These are phyloP conservation scores for Clitoria ternatea DNA, from an alignment of 306 rosid species.

Conservation along the genomic window DNA sequence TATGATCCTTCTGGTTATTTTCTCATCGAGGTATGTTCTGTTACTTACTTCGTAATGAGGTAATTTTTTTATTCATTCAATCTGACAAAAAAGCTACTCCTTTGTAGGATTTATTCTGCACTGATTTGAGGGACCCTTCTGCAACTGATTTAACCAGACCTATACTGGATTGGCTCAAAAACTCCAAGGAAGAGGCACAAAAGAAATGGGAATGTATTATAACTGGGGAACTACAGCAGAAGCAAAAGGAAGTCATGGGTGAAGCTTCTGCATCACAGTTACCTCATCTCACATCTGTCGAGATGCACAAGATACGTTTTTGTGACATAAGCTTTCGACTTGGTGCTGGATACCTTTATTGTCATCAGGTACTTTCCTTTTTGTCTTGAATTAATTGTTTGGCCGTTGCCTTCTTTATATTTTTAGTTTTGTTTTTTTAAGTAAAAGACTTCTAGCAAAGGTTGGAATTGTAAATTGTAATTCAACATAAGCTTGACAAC, in stretches of 20 bases:
- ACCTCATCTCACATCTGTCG: constrained; percentile 55
- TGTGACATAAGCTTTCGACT: constrained; percentile 67
- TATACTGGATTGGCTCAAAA: constrained; percentile 68
- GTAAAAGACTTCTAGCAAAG: background rate
- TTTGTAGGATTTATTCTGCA: constrained; percentile 71
- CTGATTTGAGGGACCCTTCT: constrained; percentile 81
- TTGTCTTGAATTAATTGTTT: background rate
- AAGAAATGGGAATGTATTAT: constrained; percentile 76
- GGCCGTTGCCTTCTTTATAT: background rate
- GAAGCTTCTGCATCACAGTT: constrained; percentile 45
- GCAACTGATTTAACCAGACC: constrained; percentile 72
- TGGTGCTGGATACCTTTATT: constrained; percentile 85
- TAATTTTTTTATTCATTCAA: constrained; percentile 11
- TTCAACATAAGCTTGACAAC: background rate
- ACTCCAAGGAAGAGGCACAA: constrained; percentile 58
- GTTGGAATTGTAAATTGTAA: background rate
- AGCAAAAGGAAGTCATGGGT: constrained; percentile 63
- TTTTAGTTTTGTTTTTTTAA: background rate
- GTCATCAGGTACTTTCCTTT: constrained; percentile 73
- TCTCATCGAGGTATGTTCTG: constrained; percentile 68
- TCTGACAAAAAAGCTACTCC: constrained; percentile 12
- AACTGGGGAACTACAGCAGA: constrained; percentile 58
- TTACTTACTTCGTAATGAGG: constrained; percentile 21
- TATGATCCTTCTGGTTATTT: constrained; percentile 82
- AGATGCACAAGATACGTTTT: constrained; percentile 64